A percentile compares a stretch with the other conserved stretches of the same genome.
Conservation (phyloP, 148 eudicot species). For the Cornus controversa region DNA sequence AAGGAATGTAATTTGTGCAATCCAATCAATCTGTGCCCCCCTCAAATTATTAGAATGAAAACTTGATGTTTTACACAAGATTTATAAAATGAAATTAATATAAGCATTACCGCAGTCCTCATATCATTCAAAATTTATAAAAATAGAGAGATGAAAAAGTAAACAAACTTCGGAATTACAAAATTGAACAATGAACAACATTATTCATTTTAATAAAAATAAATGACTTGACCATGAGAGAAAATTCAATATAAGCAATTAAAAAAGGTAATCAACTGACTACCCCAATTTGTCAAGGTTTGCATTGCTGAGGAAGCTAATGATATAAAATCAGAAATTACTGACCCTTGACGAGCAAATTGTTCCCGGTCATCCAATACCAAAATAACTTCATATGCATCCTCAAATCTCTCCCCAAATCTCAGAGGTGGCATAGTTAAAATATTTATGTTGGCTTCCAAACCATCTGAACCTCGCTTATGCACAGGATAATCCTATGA, state of each 20-base stretch:
- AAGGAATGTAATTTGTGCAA: too few relatives aligned
- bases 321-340: constrained; percentile 14
- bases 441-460: constrained; percentile 30
- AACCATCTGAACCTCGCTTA: constrained; percentile 25
- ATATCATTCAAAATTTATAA: background rate
- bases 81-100: too few relatives aligned
- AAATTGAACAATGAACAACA: too few relatives aligned
- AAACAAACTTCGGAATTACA: background rate
- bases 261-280: background rate
- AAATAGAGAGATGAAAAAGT: background rate
- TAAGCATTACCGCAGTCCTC: background rate
- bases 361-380: constrained; percentile 86
- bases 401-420: constrained; percentile 69
- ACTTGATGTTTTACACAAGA: too few relatives aligned
- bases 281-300: background rate
- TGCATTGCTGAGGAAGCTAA: background rate
- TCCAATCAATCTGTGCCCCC: too few relatives aligned
- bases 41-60: too few relatives aligned
- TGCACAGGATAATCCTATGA: constrained; percentile 36
- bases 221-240: background rate
- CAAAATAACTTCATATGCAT: constrained; percentile 70
- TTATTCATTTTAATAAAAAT: too few relatives aligned
- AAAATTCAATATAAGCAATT: background rate
- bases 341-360: constrained; percentile 71
- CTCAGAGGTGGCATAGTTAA: constrained; percentile 72